Base-by-base conservation (phyloP, 345 rosid genomes). In the Aegle marmelos region DNA sequence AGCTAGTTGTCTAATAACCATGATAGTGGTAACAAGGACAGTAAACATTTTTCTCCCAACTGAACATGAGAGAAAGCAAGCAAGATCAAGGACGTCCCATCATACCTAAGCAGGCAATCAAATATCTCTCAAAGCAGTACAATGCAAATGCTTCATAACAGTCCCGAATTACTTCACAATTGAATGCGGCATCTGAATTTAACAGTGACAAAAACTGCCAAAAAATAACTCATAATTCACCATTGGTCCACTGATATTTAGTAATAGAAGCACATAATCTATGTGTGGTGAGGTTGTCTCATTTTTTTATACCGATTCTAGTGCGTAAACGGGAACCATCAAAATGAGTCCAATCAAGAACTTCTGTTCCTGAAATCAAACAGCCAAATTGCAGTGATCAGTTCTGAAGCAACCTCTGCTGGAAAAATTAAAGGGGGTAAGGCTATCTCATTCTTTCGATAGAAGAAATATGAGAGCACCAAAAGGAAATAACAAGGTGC, bases 141-240 rank as follows among this genome's bases (percentile, higher is more conserved):
- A 96, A 84, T 8, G 99, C 99, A 87, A 96, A 94, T 80, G 99
- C 99, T 88, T 96, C 99, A 78, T 96, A 96, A 87, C 99, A 96
- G 84, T 96, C 99, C 70, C 98, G 97, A 78, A 96, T 85, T 76
- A 88, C 93, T 88, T 96, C 98, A 25, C 91, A 91, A 87, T 96
- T 94, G 87, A 96, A 96, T 48, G 99, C 99, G 67, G 92, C 92
- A 83, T 81, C 88, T 50, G 99, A 96, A 83, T 94, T 91, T 86
- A 92, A 78, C 87, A 96, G 86, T 48, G 99, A 96, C 79, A 96
- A 78, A 82, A 96, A 90, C 99, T 96, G 93, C 89, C 76, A 69
- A 72, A 66, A 84, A 53, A 33, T 70, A 73, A 72, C 22, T 72
- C 80, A 82, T 14, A 82, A 68, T 31, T 36, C 70, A 80, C 25